Conservation (phyloP, 1,284 basidiomycete genomes). For the Boletus sp. region DNA sequence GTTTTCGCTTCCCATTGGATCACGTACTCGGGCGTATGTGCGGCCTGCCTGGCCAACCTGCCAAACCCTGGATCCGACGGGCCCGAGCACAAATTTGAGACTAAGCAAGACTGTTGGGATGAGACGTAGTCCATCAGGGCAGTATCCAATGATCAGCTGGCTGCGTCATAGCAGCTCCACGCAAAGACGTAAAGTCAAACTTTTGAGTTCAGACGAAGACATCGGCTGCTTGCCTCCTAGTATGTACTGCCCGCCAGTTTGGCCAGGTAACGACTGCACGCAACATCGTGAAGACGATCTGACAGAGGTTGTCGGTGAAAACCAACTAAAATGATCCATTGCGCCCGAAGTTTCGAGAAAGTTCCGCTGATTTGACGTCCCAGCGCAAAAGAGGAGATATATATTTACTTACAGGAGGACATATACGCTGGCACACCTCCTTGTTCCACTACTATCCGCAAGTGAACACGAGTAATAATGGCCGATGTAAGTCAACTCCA, state of each 20-base stretch:
- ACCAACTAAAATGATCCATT: neutral
- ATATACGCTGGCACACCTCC: neutral
- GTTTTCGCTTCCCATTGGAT: neutral
- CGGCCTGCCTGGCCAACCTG: neutral
- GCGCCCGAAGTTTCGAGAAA: slow-evolving; percentile 32
- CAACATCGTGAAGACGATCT: too few species aligned
- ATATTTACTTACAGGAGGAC: slow-evolving; percentile 10
- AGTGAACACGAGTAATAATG: slow-evolving; percentile 18
- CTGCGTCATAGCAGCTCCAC: too few species aligned
- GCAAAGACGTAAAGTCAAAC: neutral
- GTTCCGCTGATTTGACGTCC: slow-evolving; percentile 19
- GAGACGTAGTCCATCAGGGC: too few species aligned
- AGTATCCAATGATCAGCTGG: too few species aligned
- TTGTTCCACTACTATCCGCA: neutral
- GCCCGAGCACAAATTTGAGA: too few species aligned
- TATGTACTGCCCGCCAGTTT: too few species aligned
- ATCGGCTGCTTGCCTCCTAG: too few species aligned
- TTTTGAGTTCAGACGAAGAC: neutral
- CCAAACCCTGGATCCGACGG: too few species aligned
- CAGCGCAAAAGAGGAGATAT: slow-evolving; percentile 6
- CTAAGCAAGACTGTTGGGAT: too few species aligned
- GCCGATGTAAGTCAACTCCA: slow-evolving; percentile 25
- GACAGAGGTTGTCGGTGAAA: too few species aligned
- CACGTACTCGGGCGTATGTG: slow-evolving; percentile 6
- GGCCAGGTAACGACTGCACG: too few species aligned